Base-by-base conservation (phyloP, 805 yeast genomes). In the Kodamaea restingae region DNA sequence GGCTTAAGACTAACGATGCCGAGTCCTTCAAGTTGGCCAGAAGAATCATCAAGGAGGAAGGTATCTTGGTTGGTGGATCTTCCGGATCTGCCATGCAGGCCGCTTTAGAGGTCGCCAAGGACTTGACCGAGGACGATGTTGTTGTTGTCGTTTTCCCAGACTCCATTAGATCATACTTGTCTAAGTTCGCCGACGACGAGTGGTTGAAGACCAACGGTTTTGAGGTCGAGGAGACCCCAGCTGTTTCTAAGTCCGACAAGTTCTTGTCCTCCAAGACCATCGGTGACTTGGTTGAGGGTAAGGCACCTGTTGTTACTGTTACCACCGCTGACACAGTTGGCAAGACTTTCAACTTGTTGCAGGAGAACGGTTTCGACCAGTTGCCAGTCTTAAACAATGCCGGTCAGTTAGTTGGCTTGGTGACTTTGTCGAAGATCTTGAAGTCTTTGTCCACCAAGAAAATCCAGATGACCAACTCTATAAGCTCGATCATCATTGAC, bases 181-280 rank as follows among this genome's bases (percentile, higher is more conserved):
- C 93, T 47, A 86, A 86, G 66, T 86, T 86, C 56, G 91, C 85
- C 27, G 95, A 86, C 59, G 95, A 87, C 54, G 95, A 85, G 63
- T 86, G 95, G 95, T 79, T 86, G 84, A 75, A 73, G 58, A 77
- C 77, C 51, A 84, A 86, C 58, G 84, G 84, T 2, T 80, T 87
- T 55, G 60, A 61, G 44, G 76, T 82, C 48, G 65, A 51, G 18
- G 66, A 71, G 39, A 60, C 73, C 39, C 60, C 61, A 9, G 54
- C 67, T 15, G 62, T 64, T 40, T 59, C 54, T 31, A 71, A 71
- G 47, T 62, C 73, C 15, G 74, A 69, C 44, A 63, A 61, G 36
- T 56, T 67, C 50, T 61, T 71, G 52, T 40, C 56, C 27, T 46
- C 49, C 38, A 63, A 59, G 44, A 80, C 80, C 35, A 84, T 86